Base-by-base conservation (phyloP, 768 basidiomycete genomes). In the Trametes cingulata region DNA sequence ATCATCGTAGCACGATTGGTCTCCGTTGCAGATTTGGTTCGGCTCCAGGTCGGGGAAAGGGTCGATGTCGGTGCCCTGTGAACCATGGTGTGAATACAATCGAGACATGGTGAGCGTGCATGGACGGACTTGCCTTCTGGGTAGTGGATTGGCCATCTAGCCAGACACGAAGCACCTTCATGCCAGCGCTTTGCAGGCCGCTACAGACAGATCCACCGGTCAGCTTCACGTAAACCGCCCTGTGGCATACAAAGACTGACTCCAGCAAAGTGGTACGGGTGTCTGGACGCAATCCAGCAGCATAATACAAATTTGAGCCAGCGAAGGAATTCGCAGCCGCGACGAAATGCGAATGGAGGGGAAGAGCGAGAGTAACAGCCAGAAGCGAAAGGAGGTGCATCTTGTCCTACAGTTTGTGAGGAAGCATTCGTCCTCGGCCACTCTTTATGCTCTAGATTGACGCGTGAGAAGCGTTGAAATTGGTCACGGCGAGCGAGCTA, bases 41-140 rank as follows among this genome's bases (percentile, higher is more conserved):
- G 74, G 71, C 61, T 77, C 76, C 17, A 77, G 67, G 57, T 74
- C 74, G 1, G 66, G 68, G 49, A 73, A 74, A 3, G 65, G 46
- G 45, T 62, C 63, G 54, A 73, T 67, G 51, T 62, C 67, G 3
- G 68, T 71, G 14, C 65, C 68, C 66, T 71, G 29, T 3, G 27
- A 36, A 24, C 1, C 20, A 20, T 2, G 33, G 36, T 40, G 8
- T 27, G 17, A 49, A 40, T 54, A 17, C 8, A 14, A 52, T n/a
- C 36, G 8, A 24, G 2, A 24, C 13, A 13, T n/a, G 35, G 33
- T 33, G 2, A 6, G 24, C 35, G 3, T 24, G n/a, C n/a, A 1
- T 20, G 8, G 41, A 46, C 3, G 14, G 8, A 7, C 29, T 22
- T 45, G 65, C 67, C 65, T 66, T 70, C 46, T 62, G 66, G 19